Base-by-base conservation (phyloP, 768 basidiomycete genomes). In the Tricholoma terreum region DNA sequence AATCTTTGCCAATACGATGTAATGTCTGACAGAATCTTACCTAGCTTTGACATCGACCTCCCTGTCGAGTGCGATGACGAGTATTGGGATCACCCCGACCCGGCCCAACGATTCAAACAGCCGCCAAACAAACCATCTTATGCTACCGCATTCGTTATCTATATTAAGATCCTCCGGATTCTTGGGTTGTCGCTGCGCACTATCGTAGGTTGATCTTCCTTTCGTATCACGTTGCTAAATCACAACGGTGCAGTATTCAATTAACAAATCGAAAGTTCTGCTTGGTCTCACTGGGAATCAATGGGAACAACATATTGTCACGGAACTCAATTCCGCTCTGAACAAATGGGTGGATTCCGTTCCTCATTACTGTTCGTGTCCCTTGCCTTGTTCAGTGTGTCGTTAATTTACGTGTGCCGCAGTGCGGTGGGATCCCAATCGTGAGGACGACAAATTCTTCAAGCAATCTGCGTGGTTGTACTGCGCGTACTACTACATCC, bases 1-100 rank as follows among this genome's bases (percentile, higher is more conserved):
- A 24, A n/a, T 58, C 31, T 68, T 14, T n/a, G 34, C 51, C 56
- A 43, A 50, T 52, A 45, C 12, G 17, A 30, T 19, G 33, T 21
- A 33, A 45, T 53, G 27, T 19, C 42, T 59, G 35, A 54, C 15
- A 46, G 49, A 9, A n/a, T 45, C 45, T 11, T 38, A 22, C 24
- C 15, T 55, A 91, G 89, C 61, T 89, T 90, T 61, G 90, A 94
- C 62, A 72, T 89, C 2, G 90, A 91, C 57, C 71, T 87, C 6
- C 83, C 81, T 1, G 68, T 85, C 2, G 80, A 82, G 56, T 87
- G 87, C 40, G 80, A 84, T 60, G 89, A 90, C 65, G 87, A 89
- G 63, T 91, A 86, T 62, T 92, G 90, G 89, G 80, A 84, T 14
- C 73, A 78, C 54, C 75, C 74, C 27, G 84, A 85, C 59, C 82